These are phyloP conservation scores for Ogataea angusta DNA, from an alignment of 805 yeast species.

Conservation along the genomic window DNA sequence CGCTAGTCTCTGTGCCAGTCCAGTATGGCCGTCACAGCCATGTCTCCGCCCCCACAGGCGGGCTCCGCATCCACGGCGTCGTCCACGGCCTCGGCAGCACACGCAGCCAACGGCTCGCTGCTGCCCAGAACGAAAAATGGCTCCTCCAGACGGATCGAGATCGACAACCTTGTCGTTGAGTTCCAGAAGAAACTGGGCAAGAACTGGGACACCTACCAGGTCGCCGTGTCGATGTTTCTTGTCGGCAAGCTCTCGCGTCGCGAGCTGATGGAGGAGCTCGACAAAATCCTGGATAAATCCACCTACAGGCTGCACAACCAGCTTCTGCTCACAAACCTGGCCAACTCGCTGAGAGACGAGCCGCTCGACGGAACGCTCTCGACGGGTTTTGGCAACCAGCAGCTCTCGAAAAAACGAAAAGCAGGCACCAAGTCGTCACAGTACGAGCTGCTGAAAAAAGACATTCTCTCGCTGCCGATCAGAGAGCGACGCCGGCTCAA, in stretches of 20 bases:
- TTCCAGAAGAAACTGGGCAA: slow-evolving; percentile 71
- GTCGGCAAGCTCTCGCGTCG: slow-evolving; percentile 74
- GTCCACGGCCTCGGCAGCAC: slow-evolving; percentile 2
- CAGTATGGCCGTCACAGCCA: slow-evolving; percentile 7
- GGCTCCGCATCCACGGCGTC: slow-evolving; percentile 11
- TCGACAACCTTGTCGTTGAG: slow-evolving; percentile 65
- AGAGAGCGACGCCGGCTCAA: slow-evolving; percentile 84
- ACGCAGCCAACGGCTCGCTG: slow-evolving; percentile 8
- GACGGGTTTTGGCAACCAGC: slow-evolving; percentile 46
- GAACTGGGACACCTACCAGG: slow-evolving; percentile 85
- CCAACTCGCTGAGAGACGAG: slow-evolving; percentile 77
- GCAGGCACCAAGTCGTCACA: slow-evolving; percentile 59
- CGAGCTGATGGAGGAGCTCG: slow-evolving; percentile 63
- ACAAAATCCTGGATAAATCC: slow-evolving; percentile 48
- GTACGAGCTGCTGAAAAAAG: slow-evolving; percentile 77
- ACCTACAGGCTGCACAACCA: slow-evolving; percentile 75
- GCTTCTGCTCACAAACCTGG: slow-evolving; percentile 72
- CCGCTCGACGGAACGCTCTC: slow-evolving; percentile 53
- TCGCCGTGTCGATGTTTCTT: slow-evolving; percentile 68
- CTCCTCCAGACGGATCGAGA: slow-evolving; percentile 44
- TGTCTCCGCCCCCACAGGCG: slow-evolving; percentile 14
- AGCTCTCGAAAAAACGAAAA: slow-evolving; percentile 38
- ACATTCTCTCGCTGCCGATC: slow-evolving; percentile 80
- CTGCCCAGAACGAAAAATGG: slow-evolving; percentile 19
- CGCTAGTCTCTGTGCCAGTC: not conserved